These are phyloP conservation scores for Melanopsichium pennsylvanicum DNA, from an alignment of 1,284 basidiomycete species.

Conservation along the genomic window DNA sequence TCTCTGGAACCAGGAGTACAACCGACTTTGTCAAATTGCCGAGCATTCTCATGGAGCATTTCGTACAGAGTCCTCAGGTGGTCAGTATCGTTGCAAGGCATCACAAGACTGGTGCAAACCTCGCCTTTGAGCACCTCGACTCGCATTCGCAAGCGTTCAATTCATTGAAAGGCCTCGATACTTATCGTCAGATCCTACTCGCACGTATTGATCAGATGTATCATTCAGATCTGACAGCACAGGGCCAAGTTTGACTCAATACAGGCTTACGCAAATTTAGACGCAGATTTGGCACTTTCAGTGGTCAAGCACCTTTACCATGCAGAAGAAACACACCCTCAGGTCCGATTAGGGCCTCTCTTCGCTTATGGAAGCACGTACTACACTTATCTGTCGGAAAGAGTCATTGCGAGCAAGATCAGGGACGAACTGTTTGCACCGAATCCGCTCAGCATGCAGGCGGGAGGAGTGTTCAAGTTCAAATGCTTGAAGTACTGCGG, in stretches of 20 bases:
- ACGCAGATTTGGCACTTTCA: slow-evolving; percentile 37
- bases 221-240: slow-evolving; percentile 72
- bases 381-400: slow-evolving; percentile 95
- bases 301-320: slow-evolving; percentile 18
- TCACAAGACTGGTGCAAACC: slow-evolving; percentile 73
- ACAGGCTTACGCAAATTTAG: slow-evolving; percentile 68
- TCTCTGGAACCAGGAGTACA: slow-evolving; percentile 95
- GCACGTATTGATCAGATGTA: slow-evolving; percentile 88
- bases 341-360: slow-evolving; percentile 93
- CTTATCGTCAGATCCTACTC: slow-evolving; percentile 88
- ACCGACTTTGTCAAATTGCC: slow-evolving; percentile 98
- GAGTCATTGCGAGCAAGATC: slow-evolving; percentile 89
- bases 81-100: slow-evolving; percentile 78
- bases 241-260: slow-evolving; percentile 72
- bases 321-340: slow-evolving; percentile 68
- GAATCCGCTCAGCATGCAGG: slow-evolving; percentile 64
- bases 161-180: slow-evolving; percentile 72
- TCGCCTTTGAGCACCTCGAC: slow-evolving; percentile 74
- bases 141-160: slow-evolving; percentile 37
- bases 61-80: slow-evolving; percentile 83
- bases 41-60: slow-evolving; percentile 97
- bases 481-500: slow-evolving; percentile 84
- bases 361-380: slow-evolving; percentile 97
- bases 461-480: slow-evolving; percentile 78
- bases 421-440: slow-evolving; percentile 79